phyloP scores from a whole-genome alignment of 768 basidiomycete genomes.

The Tylopilus sp. region DNA sequence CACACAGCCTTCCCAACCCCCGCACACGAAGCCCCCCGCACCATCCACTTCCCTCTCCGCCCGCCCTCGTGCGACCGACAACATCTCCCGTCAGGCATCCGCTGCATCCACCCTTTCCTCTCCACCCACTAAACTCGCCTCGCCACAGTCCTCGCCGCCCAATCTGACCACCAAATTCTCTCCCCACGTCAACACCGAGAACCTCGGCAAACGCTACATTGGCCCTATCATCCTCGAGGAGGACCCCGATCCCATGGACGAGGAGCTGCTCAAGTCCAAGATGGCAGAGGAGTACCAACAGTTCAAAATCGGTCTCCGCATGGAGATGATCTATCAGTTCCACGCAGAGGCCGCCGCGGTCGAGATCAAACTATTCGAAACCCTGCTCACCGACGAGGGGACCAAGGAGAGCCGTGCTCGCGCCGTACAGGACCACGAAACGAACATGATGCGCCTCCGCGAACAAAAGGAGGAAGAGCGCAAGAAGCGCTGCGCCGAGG shows the following conservation, averaged over 20 bases:
- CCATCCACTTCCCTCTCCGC: conserved; percentile 5
- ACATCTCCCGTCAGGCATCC: conserved; percentile 29
- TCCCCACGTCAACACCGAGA: conserved; percentile 20
- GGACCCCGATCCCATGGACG: conserved; percentile 26
- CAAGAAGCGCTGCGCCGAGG: conserved; percentile 28
- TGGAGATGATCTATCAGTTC: conserved; percentile 34
- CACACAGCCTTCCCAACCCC: conserved; percentile 16
- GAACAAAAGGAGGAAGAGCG: conserved; percentile 32
- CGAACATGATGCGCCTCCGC: conserved; percentile 31
- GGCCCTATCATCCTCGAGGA: conserved; percentile 30
- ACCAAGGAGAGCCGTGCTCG: conserved; percentile 29
- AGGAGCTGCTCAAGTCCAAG: conserved; percentile 28
- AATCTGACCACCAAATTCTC: conserved; percentile 23
- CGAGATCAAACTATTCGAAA: conserved; percentile 30
- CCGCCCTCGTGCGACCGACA: conserved; percentile 28
- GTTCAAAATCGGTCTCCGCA: conserved; percentile 30
- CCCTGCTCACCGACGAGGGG: conserved; percentile 22
- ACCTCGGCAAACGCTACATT: conserved; percentile 30
- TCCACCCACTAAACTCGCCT: conserved; percentile 17
- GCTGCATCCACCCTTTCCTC: conserved; percentile 22
- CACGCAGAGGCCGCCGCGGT: conserved; percentile 28
- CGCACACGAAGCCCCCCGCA: conserved; percentile 3
- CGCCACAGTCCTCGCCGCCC: conserved; percentile 29
- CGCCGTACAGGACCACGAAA: conserved; percentile 31
- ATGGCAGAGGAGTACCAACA: conserved; percentile 32